These are phyloP conservation scores for Syzygium jambos DNA, from an alignment of 345 rosid genomes.

Conservation along the genomic window DNA sequence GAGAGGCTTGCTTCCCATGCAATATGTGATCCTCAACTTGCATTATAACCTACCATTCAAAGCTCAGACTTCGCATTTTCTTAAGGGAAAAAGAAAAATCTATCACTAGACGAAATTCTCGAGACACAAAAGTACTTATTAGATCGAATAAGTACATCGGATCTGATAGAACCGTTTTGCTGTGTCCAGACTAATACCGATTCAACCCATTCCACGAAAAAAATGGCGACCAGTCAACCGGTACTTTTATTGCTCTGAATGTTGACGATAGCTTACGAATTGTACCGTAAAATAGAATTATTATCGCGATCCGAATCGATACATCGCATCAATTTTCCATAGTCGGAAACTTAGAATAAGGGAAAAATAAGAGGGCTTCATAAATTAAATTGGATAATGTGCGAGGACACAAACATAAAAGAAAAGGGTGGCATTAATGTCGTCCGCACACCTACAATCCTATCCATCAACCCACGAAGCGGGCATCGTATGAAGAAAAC, in stretches of 20 bases:
- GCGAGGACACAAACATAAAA: not conserved
- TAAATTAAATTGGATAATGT: not conserved
- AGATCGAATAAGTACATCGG: not conserved
- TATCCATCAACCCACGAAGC: not conserved
- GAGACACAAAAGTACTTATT: not conserved
- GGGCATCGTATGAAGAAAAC: too few species aligned
- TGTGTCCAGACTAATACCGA: not conserved
- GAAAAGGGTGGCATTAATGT: not conserved
- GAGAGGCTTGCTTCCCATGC: not conserved
- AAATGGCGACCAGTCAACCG: accelerated
- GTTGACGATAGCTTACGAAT: accelerated
- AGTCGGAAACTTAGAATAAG: not conserved
- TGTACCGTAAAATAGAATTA: not conserved
- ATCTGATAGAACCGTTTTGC: not conserved
- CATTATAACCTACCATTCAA: not conserved
- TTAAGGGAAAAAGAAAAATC: not conserved
- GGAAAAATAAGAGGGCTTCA: not conserved
- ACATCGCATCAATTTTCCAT: not conserved
- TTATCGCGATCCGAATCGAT: not conserved
- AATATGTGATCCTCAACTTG: not conserved
- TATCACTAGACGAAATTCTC: not conserved
- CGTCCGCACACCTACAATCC: not conserved
- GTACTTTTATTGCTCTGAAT: not conserved
- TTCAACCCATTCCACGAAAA: accelerated
- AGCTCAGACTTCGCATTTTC: not conserved